These are phyloP conservation scores for Debaryomyces prosopidis DNA, from an alignment of 805 yeast genomes.

Conservation along the genomic window DNA sequence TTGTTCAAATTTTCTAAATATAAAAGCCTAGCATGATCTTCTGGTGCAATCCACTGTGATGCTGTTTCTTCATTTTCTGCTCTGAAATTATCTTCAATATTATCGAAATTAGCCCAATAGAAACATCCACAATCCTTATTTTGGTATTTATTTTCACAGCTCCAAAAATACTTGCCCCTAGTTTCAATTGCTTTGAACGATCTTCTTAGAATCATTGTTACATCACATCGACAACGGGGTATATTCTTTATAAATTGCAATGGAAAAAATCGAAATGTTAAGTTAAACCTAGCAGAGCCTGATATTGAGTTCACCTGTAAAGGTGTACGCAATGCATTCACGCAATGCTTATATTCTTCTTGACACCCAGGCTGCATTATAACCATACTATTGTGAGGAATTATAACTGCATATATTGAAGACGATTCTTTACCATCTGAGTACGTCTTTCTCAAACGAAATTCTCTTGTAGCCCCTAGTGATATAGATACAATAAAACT, in stretches of 20 bases:
- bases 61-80: conserved; percentile 33
- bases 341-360: conserved; percentile 70
- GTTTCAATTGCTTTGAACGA: conserved; percentile 45
- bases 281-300: conserved; percentile 55
- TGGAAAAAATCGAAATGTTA: conserved; percentile 64
- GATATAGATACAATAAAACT: conserved; percentile 67
- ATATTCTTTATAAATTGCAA: conserved; percentile 30
- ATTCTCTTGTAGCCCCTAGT: conserved; percentile 69
- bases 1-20: background rate
- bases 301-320: conserved; percentile 43
- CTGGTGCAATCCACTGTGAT: conserved; percentile 39
- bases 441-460: conserved; percentile 52
- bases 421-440: conserved; percentile 17
- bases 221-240: conserved; percentile 51
- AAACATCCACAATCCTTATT: conserved; percentile 50
- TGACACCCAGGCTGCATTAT: conserved; percentile 82
- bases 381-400: conserved; percentile 69
- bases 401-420: conserved; percentile 52
- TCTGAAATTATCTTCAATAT: conserved; percentile 25
- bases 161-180: conserved; percentile 67
- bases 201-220: conserved; percentile 56
- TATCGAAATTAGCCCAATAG: conserved; percentile 49
- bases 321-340: conserved; percentile 47
- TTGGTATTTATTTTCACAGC: conserved; percentile 50
- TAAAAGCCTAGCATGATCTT: conserved; percentile 3